A percentile compares a stretch with the other conserved stretches of the same genome.
These are phyloP conservation scores for Fusarium sambucinum DNA, from an alignment of 2,329 filamentous ascomycete genomes.

Conservation along the genomic window DNA sequence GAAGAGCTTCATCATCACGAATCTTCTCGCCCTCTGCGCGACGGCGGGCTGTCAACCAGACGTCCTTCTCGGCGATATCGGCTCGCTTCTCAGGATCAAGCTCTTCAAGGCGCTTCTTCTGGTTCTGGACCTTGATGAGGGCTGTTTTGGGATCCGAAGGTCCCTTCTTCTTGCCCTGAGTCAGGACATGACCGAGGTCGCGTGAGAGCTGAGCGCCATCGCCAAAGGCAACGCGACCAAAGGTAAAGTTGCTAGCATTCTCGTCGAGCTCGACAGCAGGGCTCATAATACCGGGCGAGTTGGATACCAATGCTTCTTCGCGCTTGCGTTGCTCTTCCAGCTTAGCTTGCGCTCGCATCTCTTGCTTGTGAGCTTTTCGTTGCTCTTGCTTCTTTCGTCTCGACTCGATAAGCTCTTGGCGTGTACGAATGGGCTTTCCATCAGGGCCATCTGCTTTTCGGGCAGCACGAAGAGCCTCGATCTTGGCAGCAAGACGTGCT, in stretches of 20 bases:
- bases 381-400: constrained; percentile 88
- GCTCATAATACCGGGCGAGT: constrained; percentile 71
- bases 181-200: constrained; percentile 71
- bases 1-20: constrained; percentile 83
- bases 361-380: constrained; percentile 89
- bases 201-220: constrained; percentile 86
- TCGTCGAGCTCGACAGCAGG: constrained; percentile 65
- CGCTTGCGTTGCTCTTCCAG: constrained; percentile 79
- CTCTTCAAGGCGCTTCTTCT: constrained; percentile 80
- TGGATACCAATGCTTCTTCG: constrained; percentile 72
- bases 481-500: constrained; percentile 82
- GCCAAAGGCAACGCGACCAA: constrained; percentile 89
- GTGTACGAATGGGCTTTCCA: constrained; percentile 80
- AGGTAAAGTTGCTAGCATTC: constrained; percentile 79
- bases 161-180: constrained; percentile 75
- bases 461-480: constrained; percentile 85
- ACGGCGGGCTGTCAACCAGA: constrained; percentile 92
- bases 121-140: constrained; percentile 86
- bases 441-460: constrained; percentile 89
- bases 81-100: constrained; percentile 85
- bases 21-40: constrained; percentile 91
- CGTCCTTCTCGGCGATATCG: constrained; percentile 92
- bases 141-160: constrained; percentile 87
- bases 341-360: constrained; percentile 80
- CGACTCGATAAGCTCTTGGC: constrained; percentile 92